A percentile compares a stretch with the other conserved stretches of the same genome.
Evolutionary conservation across 495 filamentous ascomycete species (phyloP).

Genomic region (Terfezia boudieri): DNA sequence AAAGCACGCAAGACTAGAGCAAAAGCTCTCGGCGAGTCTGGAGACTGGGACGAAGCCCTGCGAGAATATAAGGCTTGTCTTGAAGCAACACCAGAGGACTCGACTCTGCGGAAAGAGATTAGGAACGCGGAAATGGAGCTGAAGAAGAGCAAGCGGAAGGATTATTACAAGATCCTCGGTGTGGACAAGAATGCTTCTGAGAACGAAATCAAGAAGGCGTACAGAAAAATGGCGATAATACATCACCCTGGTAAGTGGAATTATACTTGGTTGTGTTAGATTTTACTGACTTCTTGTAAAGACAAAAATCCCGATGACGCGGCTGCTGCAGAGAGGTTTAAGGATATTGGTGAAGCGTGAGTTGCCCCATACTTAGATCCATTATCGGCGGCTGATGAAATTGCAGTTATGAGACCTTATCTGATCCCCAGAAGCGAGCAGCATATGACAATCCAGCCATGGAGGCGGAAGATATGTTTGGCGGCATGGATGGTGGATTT

Average conservation of each 20-base stretch:
- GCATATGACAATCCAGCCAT: background rate
- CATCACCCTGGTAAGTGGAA: conserved; percentile 43
- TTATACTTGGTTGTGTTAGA: background rate
- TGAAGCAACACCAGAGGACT: conserved; percentile 62
- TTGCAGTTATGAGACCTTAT: conserved; percentile 13
- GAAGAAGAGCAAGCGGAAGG: conserved; percentile 93
- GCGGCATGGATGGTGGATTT: conserved; percentile 34
- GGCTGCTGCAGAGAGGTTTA: conserved; percentile 73
- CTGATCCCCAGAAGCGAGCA: conserved; percentile 41
- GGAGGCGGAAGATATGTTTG: conserved; percentile 51
- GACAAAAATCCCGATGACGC: conserved; percentile 89
- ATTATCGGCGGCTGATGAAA: no score
- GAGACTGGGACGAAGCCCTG: conserved; percentile 77
- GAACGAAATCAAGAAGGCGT: conserved; percentile 83
- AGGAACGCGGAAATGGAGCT: conserved; percentile 79
- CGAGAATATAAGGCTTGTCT: conserved; percentile 67
- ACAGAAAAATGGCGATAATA: conserved; percentile 76
- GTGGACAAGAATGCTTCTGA: conserved; percentile 72
- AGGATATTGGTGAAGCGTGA: conserved; percentile 86
- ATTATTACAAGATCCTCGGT: conserved; percentile 94
- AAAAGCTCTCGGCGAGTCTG: conserved; percentile 59
- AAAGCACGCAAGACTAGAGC: conserved; percentile 89
- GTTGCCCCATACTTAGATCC: conserved; percentile 40
- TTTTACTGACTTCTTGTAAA: background rate
- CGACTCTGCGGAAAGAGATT: conserved; percentile 56